A percentile compares a stretch with the other conserved stretches of the same genome.
Evolutionary conservation across 306 rosid species (phyloP).

Genomic region (Casuarina glauca): DNA sequence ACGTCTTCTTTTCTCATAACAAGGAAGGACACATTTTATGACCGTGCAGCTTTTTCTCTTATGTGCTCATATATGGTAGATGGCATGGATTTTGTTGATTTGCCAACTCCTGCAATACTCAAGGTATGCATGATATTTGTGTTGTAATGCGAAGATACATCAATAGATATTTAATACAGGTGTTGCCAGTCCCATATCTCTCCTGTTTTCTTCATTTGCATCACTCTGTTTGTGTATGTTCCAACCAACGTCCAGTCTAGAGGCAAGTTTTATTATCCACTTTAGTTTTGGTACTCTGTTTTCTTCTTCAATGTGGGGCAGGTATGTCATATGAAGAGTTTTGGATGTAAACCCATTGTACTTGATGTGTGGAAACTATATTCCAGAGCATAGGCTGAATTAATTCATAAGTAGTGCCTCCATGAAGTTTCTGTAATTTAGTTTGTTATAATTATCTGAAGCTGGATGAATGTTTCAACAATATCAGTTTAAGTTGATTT

Average conservation of each 20-base stretch:
- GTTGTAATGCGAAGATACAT: not conserved
- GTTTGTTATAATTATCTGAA: not conserved
- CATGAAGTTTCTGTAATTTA: not conserved
- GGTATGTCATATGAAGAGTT: not conserved
- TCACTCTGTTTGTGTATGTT: not conserved
- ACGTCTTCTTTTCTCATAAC: slow-evolving; percentile 94
- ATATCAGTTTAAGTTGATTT: not conserved
- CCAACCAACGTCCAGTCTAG: not conserved
- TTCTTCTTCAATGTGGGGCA: not conserved
- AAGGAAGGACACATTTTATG: slow-evolving; percentile 92
- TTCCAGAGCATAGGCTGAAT: not conserved
- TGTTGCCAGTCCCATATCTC: not conserved
- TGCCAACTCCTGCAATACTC: slow-evolving; percentile 90
- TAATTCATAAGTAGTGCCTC: not conserved
- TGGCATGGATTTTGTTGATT: slow-evolving; percentile 72
- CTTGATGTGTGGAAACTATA: not conserved
- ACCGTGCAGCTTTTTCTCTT: slow-evolving; percentile 83
- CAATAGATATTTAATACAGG: not conserved
- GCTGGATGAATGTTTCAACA: not conserved
- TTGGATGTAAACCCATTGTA: not conserved
- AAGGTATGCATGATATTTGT: slow-evolving; percentile 50
- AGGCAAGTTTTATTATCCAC: not conserved
- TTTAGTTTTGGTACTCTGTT: not conserved
- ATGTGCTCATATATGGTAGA: slow-evolving; percentile 94
- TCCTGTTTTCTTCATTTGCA: not conserved